Evolutionary conservation across 2,329 filamentous ascomycete genomes (phyloP).

Genomic region (Trichoderma afroharzianum): DNA sequence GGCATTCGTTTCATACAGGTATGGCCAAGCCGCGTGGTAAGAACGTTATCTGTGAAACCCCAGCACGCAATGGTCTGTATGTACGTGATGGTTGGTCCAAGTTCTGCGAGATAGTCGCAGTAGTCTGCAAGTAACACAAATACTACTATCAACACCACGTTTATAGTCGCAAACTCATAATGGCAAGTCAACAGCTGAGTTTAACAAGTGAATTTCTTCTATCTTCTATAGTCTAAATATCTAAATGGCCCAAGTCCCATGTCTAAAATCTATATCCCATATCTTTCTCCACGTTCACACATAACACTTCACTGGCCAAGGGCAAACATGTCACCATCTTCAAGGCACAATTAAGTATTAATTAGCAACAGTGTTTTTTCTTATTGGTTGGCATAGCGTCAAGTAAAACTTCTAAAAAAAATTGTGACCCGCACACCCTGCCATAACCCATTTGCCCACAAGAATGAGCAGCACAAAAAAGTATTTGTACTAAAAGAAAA

Average conservation of each 20-base stretch:
- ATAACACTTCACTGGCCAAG: constrained; percentile 3
- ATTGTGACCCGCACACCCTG: constrained; percentile 32
- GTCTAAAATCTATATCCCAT: neutral
- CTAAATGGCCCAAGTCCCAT: neutral
- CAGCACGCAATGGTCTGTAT: neutral
- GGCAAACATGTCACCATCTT: constrained; percentile 7
- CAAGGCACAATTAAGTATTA: constrained; percentile 9
- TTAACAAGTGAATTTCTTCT: neutral
- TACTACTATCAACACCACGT: neutral
- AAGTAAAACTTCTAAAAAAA: constrained; percentile 20
- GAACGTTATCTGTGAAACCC: constrained; percentile 1
- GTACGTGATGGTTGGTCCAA: neutral
- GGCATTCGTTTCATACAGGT: neutral
- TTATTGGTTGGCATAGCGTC: constrained; percentile 17
- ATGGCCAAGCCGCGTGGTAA: neutral
- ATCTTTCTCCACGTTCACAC: neutral
- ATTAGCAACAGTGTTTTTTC: constrained; percentile 16
- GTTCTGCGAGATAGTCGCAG: neutral
- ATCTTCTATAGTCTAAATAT: neutral
- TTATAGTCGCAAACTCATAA: neutral
- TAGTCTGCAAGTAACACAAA: neutral
- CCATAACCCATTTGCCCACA: constrained; percentile 26
- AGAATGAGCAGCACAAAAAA: constrained; percentile 21
- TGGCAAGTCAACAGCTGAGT: neutral
- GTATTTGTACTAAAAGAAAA: constrained; percentile 10